These are phyloP conservation scores for Sugiyamaella smithiae DNA, from an alignment of 805 yeast species.

Conservation along the genomic window DNA sequence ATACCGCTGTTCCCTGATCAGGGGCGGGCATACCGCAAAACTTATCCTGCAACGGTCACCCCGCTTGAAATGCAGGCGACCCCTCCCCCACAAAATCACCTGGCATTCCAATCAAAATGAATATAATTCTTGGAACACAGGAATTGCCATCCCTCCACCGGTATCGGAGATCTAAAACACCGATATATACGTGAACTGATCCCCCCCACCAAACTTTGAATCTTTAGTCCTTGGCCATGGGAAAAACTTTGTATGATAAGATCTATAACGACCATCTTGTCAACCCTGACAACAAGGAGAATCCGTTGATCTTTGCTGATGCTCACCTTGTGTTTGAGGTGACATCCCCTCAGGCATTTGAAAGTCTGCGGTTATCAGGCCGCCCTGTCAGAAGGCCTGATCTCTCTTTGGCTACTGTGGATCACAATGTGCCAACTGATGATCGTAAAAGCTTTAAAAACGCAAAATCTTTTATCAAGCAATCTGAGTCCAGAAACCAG, in stretches of 20 bases:
- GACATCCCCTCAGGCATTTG: constrained; percentile 98
- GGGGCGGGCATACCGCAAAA: not conserved
- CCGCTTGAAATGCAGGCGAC: not conserved
- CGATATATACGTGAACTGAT: not conserved
- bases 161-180: not conserved
- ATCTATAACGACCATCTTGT: constrained; percentile 93
- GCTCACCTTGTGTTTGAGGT: constrained; percentile 97
- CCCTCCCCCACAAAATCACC: not conserved
- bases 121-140: no score
- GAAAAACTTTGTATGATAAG: constrained; percentile 83
- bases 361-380: constrained; percentile 83
- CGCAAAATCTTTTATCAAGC: constrained; percentile 74
- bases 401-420: constrained; percentile 90
- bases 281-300: constrained; percentile 74
- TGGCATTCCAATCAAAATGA: not conserved
- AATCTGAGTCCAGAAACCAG: constrained; percentile 87
- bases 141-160: not conserved
- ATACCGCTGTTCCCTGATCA: no score
- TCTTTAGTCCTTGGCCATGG: not conserved
- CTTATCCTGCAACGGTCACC: not conserved
- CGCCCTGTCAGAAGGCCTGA: constrained; percentile 85
- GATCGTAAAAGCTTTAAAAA: constrained; percentile 72
- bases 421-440: constrained; percentile 93
- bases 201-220: not conserved
- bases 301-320: constrained; percentile 84